Conservation (phyloP, 2,329 filamentous ascomycete species). For the Xylaria arbuscula region DNA sequence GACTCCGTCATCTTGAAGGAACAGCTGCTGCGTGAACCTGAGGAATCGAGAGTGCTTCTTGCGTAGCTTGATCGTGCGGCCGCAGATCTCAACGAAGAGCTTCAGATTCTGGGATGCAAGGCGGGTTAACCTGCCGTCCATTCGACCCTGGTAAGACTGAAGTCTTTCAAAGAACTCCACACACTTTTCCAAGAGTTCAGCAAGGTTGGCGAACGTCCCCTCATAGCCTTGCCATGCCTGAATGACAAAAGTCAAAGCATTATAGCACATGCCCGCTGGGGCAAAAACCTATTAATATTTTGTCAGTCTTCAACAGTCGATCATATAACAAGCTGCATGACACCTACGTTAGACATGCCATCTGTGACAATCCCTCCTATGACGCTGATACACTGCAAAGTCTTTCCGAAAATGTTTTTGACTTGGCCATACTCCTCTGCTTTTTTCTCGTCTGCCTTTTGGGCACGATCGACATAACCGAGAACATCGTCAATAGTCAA, state of each 20-base stretch:
- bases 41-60: slow-evolving; percentile 48
- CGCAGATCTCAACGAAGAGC: slow-evolving; percentile 53
- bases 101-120: slow-evolving; percentile 52
- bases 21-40: slow-evolving; percentile 50
- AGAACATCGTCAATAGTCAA: slow-evolving; percentile 49
- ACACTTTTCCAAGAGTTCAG: slow-evolving; percentile 50
- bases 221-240: slow-evolving; percentile 52
- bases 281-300: slow-evolving; percentile 47
- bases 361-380: slow-evolving; percentile 51
- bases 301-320: slow-evolving; percentile 17
- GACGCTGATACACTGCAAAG: slow-evolving; percentile 51
- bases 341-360: slow-evolving; percentile 44
- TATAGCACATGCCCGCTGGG: slow-evolving; percentile 51
- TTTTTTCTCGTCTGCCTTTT: slow-evolving; percentile 46
- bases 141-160: slow-evolving; percentile 49
- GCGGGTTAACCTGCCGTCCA: slow-evolving; percentile 49
- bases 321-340: background rate
- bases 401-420: slow-evolving; percentile 46
- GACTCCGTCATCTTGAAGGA: slow-evolving; percentile 52
- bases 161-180: slow-evolving; percentile 51
- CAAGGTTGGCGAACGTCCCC: slow-evolving; percentile 51
- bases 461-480: slow-evolving; percentile 45
- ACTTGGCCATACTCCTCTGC: slow-evolving; percentile 47
- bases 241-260: slow-evolving; percentile 53
- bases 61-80: slow-evolving; percentile 48